These are phyloP conservation scores for Hypoxylon lienhwacheense DNA, from an alignment of 495 filamentous ascomycete genomes.

Conservation along the genomic window DNA sequence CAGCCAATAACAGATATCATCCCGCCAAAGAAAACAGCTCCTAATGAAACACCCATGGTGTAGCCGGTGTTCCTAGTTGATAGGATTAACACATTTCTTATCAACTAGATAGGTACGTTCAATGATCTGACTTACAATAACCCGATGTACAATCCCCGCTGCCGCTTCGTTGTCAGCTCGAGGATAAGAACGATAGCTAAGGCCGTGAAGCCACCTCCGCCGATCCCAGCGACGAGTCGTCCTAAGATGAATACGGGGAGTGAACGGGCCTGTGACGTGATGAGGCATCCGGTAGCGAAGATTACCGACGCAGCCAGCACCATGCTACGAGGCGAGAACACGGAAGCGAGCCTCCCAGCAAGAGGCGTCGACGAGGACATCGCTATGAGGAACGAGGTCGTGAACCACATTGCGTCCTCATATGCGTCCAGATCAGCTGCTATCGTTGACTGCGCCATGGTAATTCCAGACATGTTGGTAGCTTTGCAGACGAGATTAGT, in stretches of 20 bases:
- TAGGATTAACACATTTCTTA: not conserved
- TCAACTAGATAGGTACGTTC: not conserved
- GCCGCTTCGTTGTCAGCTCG: conserved; percentile 63
- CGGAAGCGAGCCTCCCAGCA: conserved; percentile 64
- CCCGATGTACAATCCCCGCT: conserved; percentile 70
- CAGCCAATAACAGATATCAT: conserved; percentile 65
- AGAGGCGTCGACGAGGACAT: conserved; percentile 68
- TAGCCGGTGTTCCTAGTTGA: conserved; percentile 50
- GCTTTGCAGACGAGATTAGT: conserved; percentile 37
- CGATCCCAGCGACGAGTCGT: conserved; percentile 63
- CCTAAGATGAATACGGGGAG: conserved; percentile 67
- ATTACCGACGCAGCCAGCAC: conserved; percentile 58
- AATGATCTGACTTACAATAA: conserved; percentile 52
- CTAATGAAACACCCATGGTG: conserved; percentile 68
- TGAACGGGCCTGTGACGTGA: conserved; percentile 59
- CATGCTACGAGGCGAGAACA: conserved; percentile 66
- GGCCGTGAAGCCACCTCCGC: conserved; percentile 66
- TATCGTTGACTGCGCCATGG: conserved; percentile 72
- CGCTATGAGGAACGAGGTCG: conserved; percentile 70
- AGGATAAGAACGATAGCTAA: conserved; percentile 69
- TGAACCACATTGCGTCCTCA: conserved; percentile 72
- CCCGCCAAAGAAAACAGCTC: conserved; percentile 69
- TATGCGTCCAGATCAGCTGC: conserved; percentile 72
- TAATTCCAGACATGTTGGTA: conserved; percentile 73
- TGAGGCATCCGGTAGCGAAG: conserved; percentile 62